Evolutionary conservation across 352 stramenopile species (phyloP).

Genomic region (Globisporangium middletonii): DNA sequence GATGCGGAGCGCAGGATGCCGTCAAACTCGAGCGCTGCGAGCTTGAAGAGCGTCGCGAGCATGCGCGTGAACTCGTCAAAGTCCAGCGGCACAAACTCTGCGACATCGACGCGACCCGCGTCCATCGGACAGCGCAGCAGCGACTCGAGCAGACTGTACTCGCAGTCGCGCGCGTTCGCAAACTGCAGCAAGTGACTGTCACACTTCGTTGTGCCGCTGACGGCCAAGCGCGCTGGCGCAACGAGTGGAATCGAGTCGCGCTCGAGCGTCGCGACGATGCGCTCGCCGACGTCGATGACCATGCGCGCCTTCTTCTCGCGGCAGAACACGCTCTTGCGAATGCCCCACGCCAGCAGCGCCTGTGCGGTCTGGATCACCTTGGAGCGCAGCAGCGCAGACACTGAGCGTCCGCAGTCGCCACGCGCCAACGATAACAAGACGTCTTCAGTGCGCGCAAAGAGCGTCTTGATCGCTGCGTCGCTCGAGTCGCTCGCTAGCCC

Average conservation of each 20-base stretch:
- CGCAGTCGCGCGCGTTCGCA: constrained; percentile 22
- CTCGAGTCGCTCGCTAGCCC: constrained; percentile 12
- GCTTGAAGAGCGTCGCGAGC: constrained; percentile 22
- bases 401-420: neutral
- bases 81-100: constrained; percentile 29
- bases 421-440: constrained; percentile 6
- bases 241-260: neutral
- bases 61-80: constrained; percentile 23
- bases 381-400: constrained; percentile 5
- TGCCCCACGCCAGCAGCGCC: constrained; percentile 32
- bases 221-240: neutral
- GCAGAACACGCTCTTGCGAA: constrained; percentile 34
- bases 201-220: constrained; percentile 4
- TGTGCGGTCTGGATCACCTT: constrained; percentile 26
- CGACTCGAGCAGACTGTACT: constrained; percentile 22
- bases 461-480: constrained; percentile 15
- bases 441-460: constrained; percentile 22
- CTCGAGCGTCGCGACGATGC: constrained; percentile 2
- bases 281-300: constrained; percentile 6
- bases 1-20: neutral
- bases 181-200: constrained; percentile 11
- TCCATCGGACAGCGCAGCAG: constrained; percentile 30
- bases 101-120: constrained; percentile 27
- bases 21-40: constrained; percentile 29
- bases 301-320: constrained; percentile 6